Percentiles rank a stretch among this genome's conserved stretches.
Conservation (phyloP, 1,139 yeast genomes). For the Scheffersomyces cryptocercus region DNA sequence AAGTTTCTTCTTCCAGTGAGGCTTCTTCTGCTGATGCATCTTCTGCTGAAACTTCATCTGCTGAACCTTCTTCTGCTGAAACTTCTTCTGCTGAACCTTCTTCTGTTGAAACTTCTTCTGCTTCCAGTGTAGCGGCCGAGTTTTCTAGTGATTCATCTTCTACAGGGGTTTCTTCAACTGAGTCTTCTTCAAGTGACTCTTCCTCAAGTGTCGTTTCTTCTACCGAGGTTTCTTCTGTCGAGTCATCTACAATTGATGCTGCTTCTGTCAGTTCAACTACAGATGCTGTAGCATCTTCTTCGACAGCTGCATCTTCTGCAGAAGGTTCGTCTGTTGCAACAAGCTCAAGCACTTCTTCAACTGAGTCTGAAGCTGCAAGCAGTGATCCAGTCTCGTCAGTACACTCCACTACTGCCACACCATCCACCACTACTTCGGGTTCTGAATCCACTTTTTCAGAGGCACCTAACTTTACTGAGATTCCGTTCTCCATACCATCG, state of each 20-base stretch:
- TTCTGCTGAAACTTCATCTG: no score
- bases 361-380: no score
- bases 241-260: slow-evolving; percentile 6
- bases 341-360: no score
- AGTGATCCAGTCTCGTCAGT: no score
- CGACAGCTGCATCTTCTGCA: slow-evolving; percentile 1
- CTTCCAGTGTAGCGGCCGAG: slow-evolving; percentile 3
- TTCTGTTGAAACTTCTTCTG: no score
- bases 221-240: slow-evolving; percentile 2
- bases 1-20: no score
- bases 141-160: slow-evolving; percentile 7
- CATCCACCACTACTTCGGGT: slow-evolving; percentile 4
- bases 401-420: neutral
- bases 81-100: no score
- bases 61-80: no score
- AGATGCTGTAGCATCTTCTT: slow-evolving; percentile 2
- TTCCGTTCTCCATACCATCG: slow-evolving; percentile 17
- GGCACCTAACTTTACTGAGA: neutral
- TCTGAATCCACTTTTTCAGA: slow-evolving; percentile 1
- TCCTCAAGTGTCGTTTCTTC: slow-evolving; percentile 7
- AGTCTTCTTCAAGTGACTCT: slow-evolving; percentile 3
- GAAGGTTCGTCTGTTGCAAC: no score
- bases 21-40: no score
- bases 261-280: slow-evolving; percentile 6
- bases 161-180: slow-evolving; percentile 2